Evolutionary conservation across 2,329 filamentous ascomycete species (phyloP).

Genomic region (Alternaria sp.): DNA sequence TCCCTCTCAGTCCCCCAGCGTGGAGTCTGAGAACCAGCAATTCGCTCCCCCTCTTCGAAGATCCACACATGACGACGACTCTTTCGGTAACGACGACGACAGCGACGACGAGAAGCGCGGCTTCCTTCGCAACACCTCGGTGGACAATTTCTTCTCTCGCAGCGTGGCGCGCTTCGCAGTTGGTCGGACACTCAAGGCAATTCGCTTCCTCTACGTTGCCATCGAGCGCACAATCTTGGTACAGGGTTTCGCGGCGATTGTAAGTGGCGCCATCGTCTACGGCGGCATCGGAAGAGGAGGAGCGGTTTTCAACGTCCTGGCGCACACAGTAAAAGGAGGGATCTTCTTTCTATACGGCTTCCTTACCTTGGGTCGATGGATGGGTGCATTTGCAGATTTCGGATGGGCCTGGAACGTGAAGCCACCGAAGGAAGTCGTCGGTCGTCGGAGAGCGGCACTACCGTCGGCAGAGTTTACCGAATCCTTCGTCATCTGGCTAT

Average conservation of each 20-base stretch:
- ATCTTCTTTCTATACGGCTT: conserved; percentile 95
- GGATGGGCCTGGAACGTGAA: conserved; percentile 97
- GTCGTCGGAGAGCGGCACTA: conserved; percentile 65
- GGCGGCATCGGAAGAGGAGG: conserved; percentile 79
- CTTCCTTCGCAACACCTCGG: conserved; percentile 55
- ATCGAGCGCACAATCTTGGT: conserved; percentile 80
- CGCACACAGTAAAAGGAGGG: conserved; percentile 92
- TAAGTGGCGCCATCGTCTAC: conserved; percentile 76
- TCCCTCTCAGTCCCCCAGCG: conserved; percentile 66
- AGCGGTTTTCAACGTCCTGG: conserved; percentile 80
- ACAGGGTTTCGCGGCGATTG: conserved; percentile 75
- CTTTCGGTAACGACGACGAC: conserved; percentile 52
- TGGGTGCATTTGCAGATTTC: conserved; percentile 85
- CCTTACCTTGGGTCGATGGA: conserved; percentile 85
- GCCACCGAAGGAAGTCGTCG: conserved; percentile 63
- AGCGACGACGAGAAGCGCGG: conserved; percentile 53
- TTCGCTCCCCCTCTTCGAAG: conserved; percentile 48
- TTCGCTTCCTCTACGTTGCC: conserved; percentile 68
- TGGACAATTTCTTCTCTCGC: conserved; percentile 60
- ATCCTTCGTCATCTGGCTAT: conserved; percentile 87
- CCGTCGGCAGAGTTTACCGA: conserved; percentile 89
- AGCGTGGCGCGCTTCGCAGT: conserved; percentile 63
- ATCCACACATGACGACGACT: conserved; percentile 53
- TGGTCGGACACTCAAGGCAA: conserved; percentile 61
- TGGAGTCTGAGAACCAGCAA: conserved; percentile 52